These are phyloP conservation scores for Xerocomellus dryophilus DNA, from an alignment of 768 basidiomycete genomes.

Conservation along the genomic window DNA sequence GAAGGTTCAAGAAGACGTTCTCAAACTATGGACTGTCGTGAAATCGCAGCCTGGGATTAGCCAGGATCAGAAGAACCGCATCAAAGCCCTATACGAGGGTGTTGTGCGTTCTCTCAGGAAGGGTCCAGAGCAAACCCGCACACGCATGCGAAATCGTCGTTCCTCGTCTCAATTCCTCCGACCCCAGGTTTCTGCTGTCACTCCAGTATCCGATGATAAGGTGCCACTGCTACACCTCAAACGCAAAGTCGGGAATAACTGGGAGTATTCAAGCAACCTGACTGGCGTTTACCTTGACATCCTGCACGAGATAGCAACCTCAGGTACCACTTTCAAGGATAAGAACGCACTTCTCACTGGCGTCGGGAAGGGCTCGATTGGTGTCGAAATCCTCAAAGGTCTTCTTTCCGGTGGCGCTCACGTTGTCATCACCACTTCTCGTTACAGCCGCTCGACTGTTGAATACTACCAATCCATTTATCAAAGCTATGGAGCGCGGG, in stretches of 20 bases:
- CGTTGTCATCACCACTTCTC: conserved; percentile 96
- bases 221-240: conserved; percentile 94
- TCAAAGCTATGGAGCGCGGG: conserved; percentile 91
- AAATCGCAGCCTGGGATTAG: conserved; percentile 97
- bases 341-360: conserved; percentile 98
- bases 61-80: conserved; percentile 92
- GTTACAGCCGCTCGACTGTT: conserved; percentile 92
- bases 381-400: conserved; percentile 96
- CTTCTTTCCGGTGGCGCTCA: conserved; percentile 94
- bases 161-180: conserved; percentile 97
- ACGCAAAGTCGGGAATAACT: conserved; percentile 89
- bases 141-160: conserved; percentile 69
- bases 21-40: conserved; percentile 96
- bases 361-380: conserved; percentile 97
- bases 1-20: conserved; percentile 95
- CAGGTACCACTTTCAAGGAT: conserved; percentile 97
- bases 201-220: conserved; percentile 79
- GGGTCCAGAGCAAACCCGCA: conserved; percentile 56
- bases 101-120: conserved; percentile 92
- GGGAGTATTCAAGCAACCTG: conserved; percentile 97
- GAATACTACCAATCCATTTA: conserved; percentile 99
- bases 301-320: conserved; percentile 96
- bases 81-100: conserved; percentile 93
- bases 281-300: conserved; percentile 96
- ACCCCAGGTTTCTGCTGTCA: conserved; percentile 72